These are phyloP conservation scores for Guillardia theta DNA, from an alignment of 78 protist genomes.

Conservation along the genomic window DNA sequence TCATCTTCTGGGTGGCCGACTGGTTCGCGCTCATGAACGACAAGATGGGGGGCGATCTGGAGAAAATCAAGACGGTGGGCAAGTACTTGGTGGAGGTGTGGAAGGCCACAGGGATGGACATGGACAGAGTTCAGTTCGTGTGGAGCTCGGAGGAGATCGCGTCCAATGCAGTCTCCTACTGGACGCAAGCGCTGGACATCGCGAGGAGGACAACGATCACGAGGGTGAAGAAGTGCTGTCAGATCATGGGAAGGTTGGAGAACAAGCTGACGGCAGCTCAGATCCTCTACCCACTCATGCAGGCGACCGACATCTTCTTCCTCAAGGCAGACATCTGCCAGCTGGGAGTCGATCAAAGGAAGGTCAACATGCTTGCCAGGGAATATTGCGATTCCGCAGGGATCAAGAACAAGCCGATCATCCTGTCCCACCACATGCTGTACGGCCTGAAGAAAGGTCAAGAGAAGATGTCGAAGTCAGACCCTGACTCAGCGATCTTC, in stretches of 20 bases:
- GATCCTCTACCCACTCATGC: constrained; percentile 65
- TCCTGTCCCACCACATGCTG: constrained; percentile 82
- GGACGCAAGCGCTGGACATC: constrained; percentile 69
- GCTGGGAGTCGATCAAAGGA: constrained; percentile 98
- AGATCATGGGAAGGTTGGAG: constrained; percentile 94
- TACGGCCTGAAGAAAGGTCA: constrained; percentile 48
- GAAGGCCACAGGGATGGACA: constrained; percentile 97
- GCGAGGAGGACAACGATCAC: constrained; percentile 60
- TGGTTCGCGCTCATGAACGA: constrained; percentile 98
- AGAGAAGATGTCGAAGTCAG: constrained; percentile 95
- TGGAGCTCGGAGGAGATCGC: constrained; percentile 95
- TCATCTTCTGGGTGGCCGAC: constrained; percentile 95
- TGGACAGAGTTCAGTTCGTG: constrained; percentile 71
- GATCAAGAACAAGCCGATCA: constrained; percentile 90
- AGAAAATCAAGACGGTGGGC: constrained; percentile 86
- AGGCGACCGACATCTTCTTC: constrained; percentile 96
- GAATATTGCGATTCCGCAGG: constrained; percentile 88
- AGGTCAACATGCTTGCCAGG: constrained; percentile 95
- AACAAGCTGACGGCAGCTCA: constrained; percentile 88
- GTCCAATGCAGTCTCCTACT: constrained; percentile 84
- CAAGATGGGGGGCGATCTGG: constrained; percentile 96
- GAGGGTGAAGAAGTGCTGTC: constrained; percentile 89
- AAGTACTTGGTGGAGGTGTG: constrained; percentile 95
- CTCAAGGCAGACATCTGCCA: constrained; percentile 97
- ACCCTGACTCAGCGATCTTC: constrained; percentile 95